phyloP scores from a whole-genome alignment of 1,284 basidiomycete species.

The Melampsora occidentalis region DNA sequence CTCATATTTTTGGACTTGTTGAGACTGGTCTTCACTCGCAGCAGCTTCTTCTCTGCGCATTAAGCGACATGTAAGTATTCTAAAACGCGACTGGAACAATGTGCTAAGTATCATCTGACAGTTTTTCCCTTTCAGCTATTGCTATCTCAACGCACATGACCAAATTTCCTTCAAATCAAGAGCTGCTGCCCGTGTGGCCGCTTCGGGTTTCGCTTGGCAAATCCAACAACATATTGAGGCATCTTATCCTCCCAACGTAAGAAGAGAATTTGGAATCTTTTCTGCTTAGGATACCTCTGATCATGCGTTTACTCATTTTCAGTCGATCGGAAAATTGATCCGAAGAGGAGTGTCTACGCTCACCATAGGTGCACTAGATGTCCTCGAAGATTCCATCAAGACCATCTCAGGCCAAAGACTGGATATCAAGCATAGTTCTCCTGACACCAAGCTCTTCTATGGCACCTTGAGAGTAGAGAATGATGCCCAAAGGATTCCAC shows the following conservation, averaged over 20 bases:
- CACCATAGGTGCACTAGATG: constrained; percentile 35
- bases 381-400: constrained; percentile 40
- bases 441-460: constrained; percentile 25
- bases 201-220: constrained; percentile 38
- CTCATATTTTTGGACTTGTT: constrained; percentile 36
- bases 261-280: not conserved
- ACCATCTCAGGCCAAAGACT: constrained; percentile 24
- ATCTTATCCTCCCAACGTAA: constrained; percentile 7
- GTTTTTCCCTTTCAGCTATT: constrained; percentile 28
- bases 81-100: not conserved
- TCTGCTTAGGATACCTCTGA: not conserved
- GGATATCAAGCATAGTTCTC: not conserved
- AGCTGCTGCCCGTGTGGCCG: constrained; percentile 34
- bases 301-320: not conserved
- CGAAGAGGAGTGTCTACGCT: constrained; percentile 27
- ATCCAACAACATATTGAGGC: constrained; percentile 37
- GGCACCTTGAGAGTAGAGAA: not conserved
- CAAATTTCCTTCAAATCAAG: constrained; percentile 34
- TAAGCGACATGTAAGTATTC: constrained; percentile 36
- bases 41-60: constrained; percentile 32
- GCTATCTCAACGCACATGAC: constrained; percentile 23
- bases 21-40: constrained; percentile 40
- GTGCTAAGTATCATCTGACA: not conserved
- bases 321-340: constrained; percentile 9
- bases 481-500: not conserved